phyloP scores from a whole-genome alignment of 108 stramenopile genomes.

The Skeletonema grethae region DNA sequence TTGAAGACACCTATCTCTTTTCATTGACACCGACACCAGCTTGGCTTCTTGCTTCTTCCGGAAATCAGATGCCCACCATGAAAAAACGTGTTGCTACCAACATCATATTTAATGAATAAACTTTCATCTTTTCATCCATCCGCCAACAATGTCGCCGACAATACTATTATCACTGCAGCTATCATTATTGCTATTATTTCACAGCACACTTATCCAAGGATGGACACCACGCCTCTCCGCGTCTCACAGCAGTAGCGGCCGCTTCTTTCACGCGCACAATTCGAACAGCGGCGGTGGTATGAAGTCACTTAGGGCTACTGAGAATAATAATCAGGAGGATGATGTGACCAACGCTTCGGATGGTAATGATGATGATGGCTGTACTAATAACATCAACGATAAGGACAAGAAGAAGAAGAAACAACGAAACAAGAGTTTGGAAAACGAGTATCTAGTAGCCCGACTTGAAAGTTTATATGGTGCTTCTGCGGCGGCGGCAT shows the following conservation, averaged over 20 bases:
- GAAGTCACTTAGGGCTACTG: not conserved
- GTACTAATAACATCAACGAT: not conserved
- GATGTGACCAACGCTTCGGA: not conserved
- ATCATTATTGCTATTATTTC: too few relatives aligned
- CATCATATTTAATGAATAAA: too few relatives aligned
- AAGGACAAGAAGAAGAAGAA: not conserved
- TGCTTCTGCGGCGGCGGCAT: not conserved
- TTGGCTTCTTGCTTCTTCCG: too few relatives aligned
- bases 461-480: not conserved
- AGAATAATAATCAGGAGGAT: not conserved
- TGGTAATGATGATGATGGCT: not conserved
- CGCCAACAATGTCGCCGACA: too few relatives aligned
- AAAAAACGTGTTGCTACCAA: too few relatives aligned
- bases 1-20: too few relatives aligned
- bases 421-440: not conserved
- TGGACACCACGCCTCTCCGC: conserved; percentile 1
- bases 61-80: too few relatives aligned
- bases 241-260: not conserved
- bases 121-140: too few relatives aligned
- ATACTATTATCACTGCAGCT: too few relatives aligned
- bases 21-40: too few relatives aligned
- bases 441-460: not conserved
- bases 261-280: not conserved
- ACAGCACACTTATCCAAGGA: not conserved
- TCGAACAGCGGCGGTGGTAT: not conserved